Conservation (phyloP, 169 alveolate species). For the Babesia gibsoni region DNA sequence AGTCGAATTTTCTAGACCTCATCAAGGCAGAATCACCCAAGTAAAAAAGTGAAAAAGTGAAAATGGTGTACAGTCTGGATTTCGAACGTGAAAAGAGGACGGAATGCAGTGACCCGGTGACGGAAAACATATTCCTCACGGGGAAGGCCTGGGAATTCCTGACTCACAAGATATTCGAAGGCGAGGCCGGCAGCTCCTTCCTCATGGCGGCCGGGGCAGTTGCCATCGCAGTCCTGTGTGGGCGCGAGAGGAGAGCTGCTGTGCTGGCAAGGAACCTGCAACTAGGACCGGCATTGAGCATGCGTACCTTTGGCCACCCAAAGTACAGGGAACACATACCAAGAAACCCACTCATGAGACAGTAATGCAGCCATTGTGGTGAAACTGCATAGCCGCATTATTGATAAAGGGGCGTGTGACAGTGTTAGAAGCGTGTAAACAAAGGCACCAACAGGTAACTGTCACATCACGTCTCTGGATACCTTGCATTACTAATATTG, state of each 20-base stretch:
- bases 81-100: slow-evolving; percentile 43
- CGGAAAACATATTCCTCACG: slow-evolving; percentile 51
- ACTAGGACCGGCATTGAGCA: slow-evolving; percentile 53
- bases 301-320: slow-evolving; percentile 60
- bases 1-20: slow-evolving; percentile 38
- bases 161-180: slow-evolving; percentile 60
- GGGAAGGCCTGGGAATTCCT: slow-evolving; percentile 69
- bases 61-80: slow-evolving; percentile 45
- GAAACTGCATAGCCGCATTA: no score
- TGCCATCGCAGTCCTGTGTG: slow-evolving; percentile 62
- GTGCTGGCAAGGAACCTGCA: slow-evolving; percentile 48
- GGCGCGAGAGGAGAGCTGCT: slow-evolving; percentile 61
- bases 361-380: background rate
- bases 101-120: slow-evolving; percentile 53
- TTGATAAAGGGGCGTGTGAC: no score
- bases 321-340: slow-evolving; percentile 59
- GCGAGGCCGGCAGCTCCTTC: slow-evolving; percentile 67
- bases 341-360: slow-evolving; percentile 51
- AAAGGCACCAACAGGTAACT: no score
- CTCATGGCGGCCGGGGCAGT: slow-evolving; percentile 57
- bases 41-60: background rate
- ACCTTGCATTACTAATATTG: no score
- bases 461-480: no score
- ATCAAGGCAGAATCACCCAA: slow-evolving; percentile 11
- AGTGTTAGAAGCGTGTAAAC: no score